A percentile compares a stretch with the other conserved stretches of the same genome.
phyloP scores from a whole-genome alignment of 176 grass and related monocot species.

The Hordeum marinum region DNA sequence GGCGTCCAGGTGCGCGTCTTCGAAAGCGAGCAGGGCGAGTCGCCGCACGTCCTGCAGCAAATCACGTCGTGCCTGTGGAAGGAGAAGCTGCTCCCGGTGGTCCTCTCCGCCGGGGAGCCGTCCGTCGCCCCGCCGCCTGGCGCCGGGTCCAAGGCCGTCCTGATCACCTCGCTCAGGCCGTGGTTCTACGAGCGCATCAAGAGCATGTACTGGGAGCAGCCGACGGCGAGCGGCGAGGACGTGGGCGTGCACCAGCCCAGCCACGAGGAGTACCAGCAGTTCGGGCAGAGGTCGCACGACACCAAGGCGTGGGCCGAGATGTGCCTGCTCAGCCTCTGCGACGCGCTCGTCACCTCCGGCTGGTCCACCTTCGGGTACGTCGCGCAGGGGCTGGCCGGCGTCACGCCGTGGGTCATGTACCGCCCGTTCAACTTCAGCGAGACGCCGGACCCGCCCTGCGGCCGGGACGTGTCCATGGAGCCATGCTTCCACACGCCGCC shows the following conservation, averaged over 20 bases:
- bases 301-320: slow-evolving; percentile 65
- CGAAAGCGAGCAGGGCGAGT: background rate
- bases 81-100: slow-evolving; percentile 22
- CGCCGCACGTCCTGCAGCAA: slow-evolving; percentile 19
- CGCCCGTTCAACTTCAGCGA: background rate
- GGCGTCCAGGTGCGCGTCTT: slow-evolving; percentile 55
- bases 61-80: slow-evolving; percentile 18
- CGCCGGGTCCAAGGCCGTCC: slow-evolving; percentile 1
- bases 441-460: slow-evolving; percentile 15
- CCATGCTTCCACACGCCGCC: slow-evolving; percentile 6
- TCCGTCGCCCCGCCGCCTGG: background rate
- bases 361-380: slow-evolving; percentile 72
- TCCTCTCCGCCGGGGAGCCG: background rate
- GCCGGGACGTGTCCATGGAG: slow-evolving; percentile 42
- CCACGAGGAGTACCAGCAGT: slow-evolving; percentile 47
- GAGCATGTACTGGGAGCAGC: slow-evolving; percentile 55
- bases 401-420: slow-evolving; percentile 48
- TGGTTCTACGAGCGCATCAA: slow-evolving; percentile 47
- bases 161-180: slow-evolving; percentile 33
- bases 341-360: slow-evolving; percentile 38
- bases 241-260: slow-evolving; percentile 63
- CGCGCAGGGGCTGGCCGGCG: slow-evolving; percentile 42
- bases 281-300: slow-evolving; percentile 30
- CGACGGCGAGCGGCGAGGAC: slow-evolving; percentile 27
- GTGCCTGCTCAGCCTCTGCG: slow-evolving; percentile 52